phyloP scores from a whole-genome alignment of 2,329 filamentous ascomycete species.

The Didymella exigua region DNA sequence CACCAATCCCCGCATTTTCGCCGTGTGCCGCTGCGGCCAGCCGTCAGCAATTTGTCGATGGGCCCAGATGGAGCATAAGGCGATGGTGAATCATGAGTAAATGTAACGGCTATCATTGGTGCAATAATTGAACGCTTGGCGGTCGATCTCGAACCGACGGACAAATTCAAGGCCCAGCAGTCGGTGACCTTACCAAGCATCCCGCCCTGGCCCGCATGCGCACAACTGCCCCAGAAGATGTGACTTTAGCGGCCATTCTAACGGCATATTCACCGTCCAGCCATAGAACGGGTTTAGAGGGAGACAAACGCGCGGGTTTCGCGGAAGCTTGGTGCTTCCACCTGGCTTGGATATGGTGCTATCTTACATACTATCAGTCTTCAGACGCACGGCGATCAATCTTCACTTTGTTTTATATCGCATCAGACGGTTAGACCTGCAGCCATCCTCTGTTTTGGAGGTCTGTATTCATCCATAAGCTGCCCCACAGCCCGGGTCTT shows the following conservation, averaged over 20 bases:
- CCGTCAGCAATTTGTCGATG: slow-evolving; percentile 36
- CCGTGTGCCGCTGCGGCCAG: slow-evolving; percentile 14
- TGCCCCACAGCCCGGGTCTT: slow-evolving; percentile 31
- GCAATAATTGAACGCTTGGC: slow-evolving; percentile 33
- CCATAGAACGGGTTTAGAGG: slow-evolving; percentile 44
- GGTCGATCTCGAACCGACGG: slow-evolving; percentile 30
- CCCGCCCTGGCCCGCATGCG: slow-evolving; percentile 32
- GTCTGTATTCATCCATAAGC: slow-evolving; percentile 33
- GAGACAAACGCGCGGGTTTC: slow-evolving; percentile 38
- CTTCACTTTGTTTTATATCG: slow-evolving; percentile 38
- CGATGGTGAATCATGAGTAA: slow-evolving; percentile 16
- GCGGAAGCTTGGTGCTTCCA: slow-evolving; percentile 42
- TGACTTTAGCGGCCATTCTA: slow-evolving; percentile 30
- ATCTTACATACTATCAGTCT: slow-evolving; percentile 44
- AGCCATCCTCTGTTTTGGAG: slow-evolving; percentile 30
- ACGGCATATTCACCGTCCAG: slow-evolving; percentile 49
- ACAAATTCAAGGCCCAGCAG: slow-evolving; percentile 37
- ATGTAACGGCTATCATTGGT: slow-evolving; percentile 30
- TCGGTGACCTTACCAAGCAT: slow-evolving; percentile 27
- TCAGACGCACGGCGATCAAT: slow-evolving; percentile 41
- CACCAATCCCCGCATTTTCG: slow-evolving; percentile 37
- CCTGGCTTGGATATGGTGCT: slow-evolving; percentile 38
- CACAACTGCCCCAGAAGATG: slow-evolving; percentile 34
- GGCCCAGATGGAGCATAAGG: slow-evolving; percentile 31
- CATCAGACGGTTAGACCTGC: slow-evolving; percentile 28